A percentile compares a stretch with the other conserved stretches of the same genome.
Conservation (phyloP, 2,329 filamentous ascomycete species). For the Hymenoscyphus fraxineus region DNA sequence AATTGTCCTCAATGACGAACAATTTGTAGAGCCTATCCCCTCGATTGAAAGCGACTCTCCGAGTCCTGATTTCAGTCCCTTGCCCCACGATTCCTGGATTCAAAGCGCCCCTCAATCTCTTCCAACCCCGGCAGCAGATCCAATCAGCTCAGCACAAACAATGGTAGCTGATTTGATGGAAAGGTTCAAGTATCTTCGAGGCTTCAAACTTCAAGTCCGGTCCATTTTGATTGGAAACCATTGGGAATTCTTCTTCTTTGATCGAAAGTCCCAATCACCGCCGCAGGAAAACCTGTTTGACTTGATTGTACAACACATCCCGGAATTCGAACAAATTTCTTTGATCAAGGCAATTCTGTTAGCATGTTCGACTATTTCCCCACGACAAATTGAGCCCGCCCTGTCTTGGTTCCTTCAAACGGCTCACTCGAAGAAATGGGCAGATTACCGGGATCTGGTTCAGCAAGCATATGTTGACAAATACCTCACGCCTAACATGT, state of each 20-base stretch:
- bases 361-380: slow-evolving; percentile 15
- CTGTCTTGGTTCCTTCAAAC: slow-evolving; percentile 20
- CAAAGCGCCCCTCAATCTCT: not conserved
- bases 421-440: slow-evolving; percentile 14
- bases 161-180: slow-evolving; percentile 5
- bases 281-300: slow-evolving; percentile 19
- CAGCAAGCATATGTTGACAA: slow-evolving; percentile 6
- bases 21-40: not conserved
- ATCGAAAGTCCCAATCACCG: slow-evolving; percentile 2
- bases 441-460: slow-evolving; percentile 12
- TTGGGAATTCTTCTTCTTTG: slow-evolving; percentile 17
- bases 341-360: slow-evolving; percentile 17
- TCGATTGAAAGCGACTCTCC: slow-evolving; percentile 1
- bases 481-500: slow-evolving; percentile 16
- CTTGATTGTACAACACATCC: slow-evolving; percentile 8
- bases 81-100: not conserved
- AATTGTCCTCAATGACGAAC: not conserved
- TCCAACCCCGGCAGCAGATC: not conserved
- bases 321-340: slow-evolving; percentile 10
- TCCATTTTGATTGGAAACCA: slow-evolving; percentile 13
- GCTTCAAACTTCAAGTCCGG: slow-evolving; percentile 17
- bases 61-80: not conserved
- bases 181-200: slow-evolving; percentile 20
- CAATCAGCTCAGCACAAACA: not conserved
- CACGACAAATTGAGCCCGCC: slow-evolving; percentile 7